These are phyloP conservation scores for Paraglomus brasilianum DNA, from an alignment of 192 early-diverging fungal species.

Conservation along the genomic window DNA sequence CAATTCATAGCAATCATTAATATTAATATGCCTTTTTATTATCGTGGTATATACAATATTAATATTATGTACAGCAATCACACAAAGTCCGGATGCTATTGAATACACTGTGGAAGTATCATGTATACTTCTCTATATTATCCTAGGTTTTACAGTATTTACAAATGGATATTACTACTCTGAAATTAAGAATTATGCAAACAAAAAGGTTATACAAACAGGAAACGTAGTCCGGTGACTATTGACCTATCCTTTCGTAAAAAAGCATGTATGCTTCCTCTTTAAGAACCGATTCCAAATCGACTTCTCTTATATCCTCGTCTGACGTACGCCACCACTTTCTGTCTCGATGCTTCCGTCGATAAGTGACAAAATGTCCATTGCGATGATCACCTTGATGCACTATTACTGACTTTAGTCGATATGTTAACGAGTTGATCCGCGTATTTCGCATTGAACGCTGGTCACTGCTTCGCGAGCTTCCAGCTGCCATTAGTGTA, in stretches of 20 bases:
- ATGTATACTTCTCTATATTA: too few species aligned
- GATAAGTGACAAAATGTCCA: conserved; percentile 90
- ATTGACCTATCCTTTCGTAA: conserved; percentile 57
- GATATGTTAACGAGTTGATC: conserved; percentile 53
- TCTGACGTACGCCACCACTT: conserved; percentile 75
- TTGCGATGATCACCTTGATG: conserved; percentile 85
- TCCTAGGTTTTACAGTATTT: too few species aligned
- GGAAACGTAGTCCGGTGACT: neutral
- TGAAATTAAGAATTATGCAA: too few species aligned
- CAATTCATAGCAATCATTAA: too few species aligned
- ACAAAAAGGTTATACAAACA: neutral
- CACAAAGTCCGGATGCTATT: too few species aligned
- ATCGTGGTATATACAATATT: too few species aligned
- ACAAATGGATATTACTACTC: too few species aligned
- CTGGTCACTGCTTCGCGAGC: neutral
- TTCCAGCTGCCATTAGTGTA: conserved; percentile 31
- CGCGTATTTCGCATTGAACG: conserved; percentile 7
- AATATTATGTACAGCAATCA: too few species aligned
- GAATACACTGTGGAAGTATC: too few species aligned
- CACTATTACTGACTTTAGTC: conserved; percentile 74
- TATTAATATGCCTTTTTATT: too few species aligned
- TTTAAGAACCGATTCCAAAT: conserved; percentile 59
- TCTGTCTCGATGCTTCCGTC: conserved; percentile 53
- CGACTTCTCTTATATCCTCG: conserved; percentile 67
- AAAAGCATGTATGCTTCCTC: conserved; percentile 76